Conservation (phyloP, 495 filamentous ascomycete genomes). For the Neurospora africana region DNA sequence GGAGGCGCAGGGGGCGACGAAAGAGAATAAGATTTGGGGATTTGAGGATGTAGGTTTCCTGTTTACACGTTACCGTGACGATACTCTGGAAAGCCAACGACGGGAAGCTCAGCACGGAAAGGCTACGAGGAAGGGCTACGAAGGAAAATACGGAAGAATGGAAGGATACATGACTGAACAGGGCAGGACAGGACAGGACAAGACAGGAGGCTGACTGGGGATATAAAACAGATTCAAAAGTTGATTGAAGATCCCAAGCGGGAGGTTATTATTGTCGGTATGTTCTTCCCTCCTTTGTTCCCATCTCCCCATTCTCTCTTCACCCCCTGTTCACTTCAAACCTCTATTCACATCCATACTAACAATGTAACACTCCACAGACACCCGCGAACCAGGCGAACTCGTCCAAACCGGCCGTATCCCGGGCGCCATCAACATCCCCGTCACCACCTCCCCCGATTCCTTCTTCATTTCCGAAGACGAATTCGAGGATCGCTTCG, state of each 20-base stretch:
- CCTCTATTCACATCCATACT: neutral
- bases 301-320: neutral
- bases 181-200: neutral
- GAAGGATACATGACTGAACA: neutral
- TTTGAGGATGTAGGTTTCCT: slow-evolving; percentile 32
- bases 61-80: neutral
- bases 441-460: slow-evolving; percentile 65
- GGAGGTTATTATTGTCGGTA: slow-evolving; percentile 14
- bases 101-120: neutral
- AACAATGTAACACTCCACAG: slow-evolving; percentile 28
- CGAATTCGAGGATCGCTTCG: slow-evolving; percentile 69
- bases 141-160: neutral
- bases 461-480: slow-evolving; percentile 59
- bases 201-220: neutral
- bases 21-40: slow-evolving; percentile 31
- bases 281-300: neutral
- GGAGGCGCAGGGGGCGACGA: neutral
- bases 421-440: slow-evolving; percentile 69
- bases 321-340: no score
- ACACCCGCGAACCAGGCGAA: slow-evolving; percentile 83
- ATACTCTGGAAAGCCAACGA: no score
- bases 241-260: slow-evolving; percentile 4
- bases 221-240: slow-evolving; percentile 9
- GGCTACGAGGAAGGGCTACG: neutral
- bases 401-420: slow-evolving; percentile 59